Conservation (phyloP, 176 grass and related monocot genomes). For the Rhynchospora tenuis region DNA sequence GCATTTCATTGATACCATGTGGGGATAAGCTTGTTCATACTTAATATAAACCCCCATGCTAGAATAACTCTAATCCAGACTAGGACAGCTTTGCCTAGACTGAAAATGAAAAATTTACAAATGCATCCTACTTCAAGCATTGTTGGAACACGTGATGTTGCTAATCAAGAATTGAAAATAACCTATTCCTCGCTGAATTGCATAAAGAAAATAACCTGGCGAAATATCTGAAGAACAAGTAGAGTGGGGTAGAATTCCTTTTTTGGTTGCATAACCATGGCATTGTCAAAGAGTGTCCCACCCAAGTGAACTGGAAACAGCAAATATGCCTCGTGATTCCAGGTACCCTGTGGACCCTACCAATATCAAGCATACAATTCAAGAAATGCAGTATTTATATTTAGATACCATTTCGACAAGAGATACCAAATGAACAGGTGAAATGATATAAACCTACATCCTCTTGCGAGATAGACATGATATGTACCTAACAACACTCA, state of each 20-base stretch:
- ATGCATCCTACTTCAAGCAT: not conserved
- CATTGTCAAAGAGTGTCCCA: conserved; percentile 85
- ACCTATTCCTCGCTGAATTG: not conserved
- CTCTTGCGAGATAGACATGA: not conserved
- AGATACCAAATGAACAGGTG: not conserved
- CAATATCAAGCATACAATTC: conserved; percentile 27
- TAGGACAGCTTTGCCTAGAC: not conserved
- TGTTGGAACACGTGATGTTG: not conserved
- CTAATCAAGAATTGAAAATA: not conserved
- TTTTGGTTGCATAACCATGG: conserved; percentile 63
- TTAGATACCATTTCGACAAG: not conserved
- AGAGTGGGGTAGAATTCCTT: conserved; percentile 71
- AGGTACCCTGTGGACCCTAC: conserved; percentile 66
- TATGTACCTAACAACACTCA: not conserved
- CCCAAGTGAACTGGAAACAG: conserved; percentile 86
- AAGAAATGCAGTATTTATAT: not conserved
- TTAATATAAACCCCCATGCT: not conserved
- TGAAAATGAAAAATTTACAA: not conserved
- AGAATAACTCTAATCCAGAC: not conserved
- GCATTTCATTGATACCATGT: not conserved
- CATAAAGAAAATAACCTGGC: conserved; percentile 43
- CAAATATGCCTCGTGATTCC: conserved; percentile 89
- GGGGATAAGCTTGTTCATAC: not conserved
- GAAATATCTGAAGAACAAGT: conserved; percentile 61
- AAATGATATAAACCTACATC: not conserved